phyloP scores from a whole-genome alignment of 495 filamentous ascomycete species.

The Penicillium herquei region DNA sequence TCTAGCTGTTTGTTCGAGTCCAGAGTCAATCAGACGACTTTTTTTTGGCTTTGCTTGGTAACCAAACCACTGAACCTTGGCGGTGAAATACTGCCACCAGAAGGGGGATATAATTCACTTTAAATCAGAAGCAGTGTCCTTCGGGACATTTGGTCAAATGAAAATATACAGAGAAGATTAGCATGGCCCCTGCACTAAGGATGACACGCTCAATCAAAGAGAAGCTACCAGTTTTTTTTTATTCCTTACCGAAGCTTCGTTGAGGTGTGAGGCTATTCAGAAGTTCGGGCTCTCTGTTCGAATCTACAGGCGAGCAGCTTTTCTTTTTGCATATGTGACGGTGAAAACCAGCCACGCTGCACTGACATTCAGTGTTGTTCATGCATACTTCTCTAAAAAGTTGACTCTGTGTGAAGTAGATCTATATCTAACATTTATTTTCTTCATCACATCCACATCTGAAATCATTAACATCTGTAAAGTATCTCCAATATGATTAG shows the following conservation, averaged over 20 bases:
- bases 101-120: background rate
- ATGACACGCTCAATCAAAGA: slow-evolving; percentile 99
- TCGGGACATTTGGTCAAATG: slow-evolving; percentile 79
- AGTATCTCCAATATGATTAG: no score
- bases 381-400: background rate
- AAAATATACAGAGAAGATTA: slow-evolving; percentile 94
- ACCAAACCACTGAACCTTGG: no score
- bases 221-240: slow-evolving; percentile 82
- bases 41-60: background rate
- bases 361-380: no score
- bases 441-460: background rate
- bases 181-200: slow-evolving; percentile 99
- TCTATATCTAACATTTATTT: no score
- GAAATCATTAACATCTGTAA: background rate
- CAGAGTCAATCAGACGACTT: background rate
- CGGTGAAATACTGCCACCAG: no score
- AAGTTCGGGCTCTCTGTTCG: background rate
- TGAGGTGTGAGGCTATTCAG: slow-evolving; percentile 12
- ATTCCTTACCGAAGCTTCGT: slow-evolving; percentile 20
- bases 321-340: no score
- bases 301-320: background rate
- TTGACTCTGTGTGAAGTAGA: no score
- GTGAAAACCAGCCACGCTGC: no score
- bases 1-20: background rate
- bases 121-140: slow-evolving; percentile 40